A percentile compares a stretch with the other conserved stretches of the same genome.
Evolutionary conservation across 2,329 filamentous ascomycete species (phyloP).

Genomic region (Cytospora paraplurivora): DNA sequence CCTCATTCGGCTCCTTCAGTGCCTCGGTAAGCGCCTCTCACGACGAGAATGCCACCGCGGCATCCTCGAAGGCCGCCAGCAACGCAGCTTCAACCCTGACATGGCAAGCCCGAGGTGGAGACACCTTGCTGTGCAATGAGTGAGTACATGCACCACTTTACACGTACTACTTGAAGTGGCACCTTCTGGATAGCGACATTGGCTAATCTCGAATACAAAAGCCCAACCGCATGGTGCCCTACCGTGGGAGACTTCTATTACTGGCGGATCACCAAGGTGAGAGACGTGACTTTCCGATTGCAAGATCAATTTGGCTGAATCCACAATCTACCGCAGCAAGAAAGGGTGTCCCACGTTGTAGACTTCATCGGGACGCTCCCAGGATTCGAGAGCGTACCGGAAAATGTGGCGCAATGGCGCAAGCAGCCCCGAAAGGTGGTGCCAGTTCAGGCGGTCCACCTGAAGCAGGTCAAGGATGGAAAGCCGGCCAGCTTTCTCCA

Average conservation of each 20-base stretch:
- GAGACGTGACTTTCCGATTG: neutral
- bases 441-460: neutral
- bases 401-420: neutral
- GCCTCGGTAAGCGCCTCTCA: neutral
- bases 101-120: neutral
- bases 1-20: neutral
- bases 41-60: neutral
- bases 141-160: neutral
- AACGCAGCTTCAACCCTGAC: neutral
- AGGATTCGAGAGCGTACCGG: neutral
- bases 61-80: neutral
- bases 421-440: neutral
- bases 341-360: neutral
- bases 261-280: conserved; percentile 1
- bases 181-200: neutral
- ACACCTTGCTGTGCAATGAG: conserved; percentile 1
- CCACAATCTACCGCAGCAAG: neutral
- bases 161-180: neutral
- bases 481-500: neutral
- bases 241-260: conserved; percentile 2
- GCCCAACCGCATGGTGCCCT: neutral
- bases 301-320: neutral
- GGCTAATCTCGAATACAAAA: neutral
- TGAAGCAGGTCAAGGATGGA: neutral
- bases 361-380: conserved; percentile 1